Evolutionary conservation across 352 stramenopile species (phyloP).

Genomic region (Phytophthora hybrid): DNA sequence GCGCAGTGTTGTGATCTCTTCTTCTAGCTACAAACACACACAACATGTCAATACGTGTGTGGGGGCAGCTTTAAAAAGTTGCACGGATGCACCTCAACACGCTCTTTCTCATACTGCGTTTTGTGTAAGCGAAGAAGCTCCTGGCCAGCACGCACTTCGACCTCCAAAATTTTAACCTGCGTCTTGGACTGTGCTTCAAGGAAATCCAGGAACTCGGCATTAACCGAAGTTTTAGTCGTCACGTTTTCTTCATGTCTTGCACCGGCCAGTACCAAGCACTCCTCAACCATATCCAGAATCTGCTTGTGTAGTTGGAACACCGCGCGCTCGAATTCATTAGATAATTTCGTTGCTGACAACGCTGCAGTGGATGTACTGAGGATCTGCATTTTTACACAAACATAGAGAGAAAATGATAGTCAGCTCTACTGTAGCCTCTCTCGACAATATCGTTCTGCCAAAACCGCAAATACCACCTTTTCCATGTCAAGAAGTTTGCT

Average conservation of each 20-base stretch:
- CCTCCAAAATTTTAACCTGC: constrained; percentile 65
- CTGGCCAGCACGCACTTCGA: constrained; percentile 65
- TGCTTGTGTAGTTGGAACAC: constrained; percentile 50
- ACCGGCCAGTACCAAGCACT: constrained; percentile 24
- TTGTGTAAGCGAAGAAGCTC: constrained; percentile 70
- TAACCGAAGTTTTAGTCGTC: constrained; percentile 7
- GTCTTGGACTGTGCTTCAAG: constrained; percentile 50
- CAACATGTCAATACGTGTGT: neutral
- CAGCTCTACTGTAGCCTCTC: neutral
- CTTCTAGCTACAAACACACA: constrained; percentile 48
- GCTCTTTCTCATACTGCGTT: constrained; percentile 60
- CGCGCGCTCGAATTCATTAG: constrained; percentile 44
- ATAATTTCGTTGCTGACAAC: constrained; percentile 19
- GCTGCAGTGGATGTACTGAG: constrained; percentile 40
- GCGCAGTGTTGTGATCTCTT: constrained; percentile 54
- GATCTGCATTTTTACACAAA: constrained; percentile 28
- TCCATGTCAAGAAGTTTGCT: constrained; percentile 39
- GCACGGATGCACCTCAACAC: constrained; percentile 36
- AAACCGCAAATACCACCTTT: constrained; percentile 28
- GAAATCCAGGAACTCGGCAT: constrained; percentile 54
- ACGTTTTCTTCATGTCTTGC: neutral
- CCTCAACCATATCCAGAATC: constrained; percentile 41
- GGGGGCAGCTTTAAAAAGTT: neutral
- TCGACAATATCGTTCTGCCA: neutral
- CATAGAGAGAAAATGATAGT: constrained; percentile 6